Conservation (phyloP, 1,284 basidiomycete genomes). For the Melampsora americana region DNA sequence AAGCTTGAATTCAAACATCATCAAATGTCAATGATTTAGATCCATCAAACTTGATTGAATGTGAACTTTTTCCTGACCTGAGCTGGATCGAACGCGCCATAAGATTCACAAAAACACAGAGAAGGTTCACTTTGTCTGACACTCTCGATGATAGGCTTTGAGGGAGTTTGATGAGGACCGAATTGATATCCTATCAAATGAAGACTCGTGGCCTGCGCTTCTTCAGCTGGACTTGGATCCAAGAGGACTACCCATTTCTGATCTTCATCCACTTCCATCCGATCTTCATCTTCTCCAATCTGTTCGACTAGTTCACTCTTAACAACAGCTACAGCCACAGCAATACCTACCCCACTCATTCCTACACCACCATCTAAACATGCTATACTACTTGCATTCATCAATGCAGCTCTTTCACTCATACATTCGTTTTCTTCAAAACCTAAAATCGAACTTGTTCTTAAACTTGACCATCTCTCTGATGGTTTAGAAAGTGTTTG, state of each 20-base stretch:
- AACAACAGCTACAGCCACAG: conserved; percentile 49
- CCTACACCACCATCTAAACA: conserved; percentile 51
- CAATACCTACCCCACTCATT: conserved; percentile 50
- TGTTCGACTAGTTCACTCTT: too few relatives aligned
- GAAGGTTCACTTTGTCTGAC: too few relatives aligned
- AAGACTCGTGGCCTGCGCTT: conserved; percentile 16
- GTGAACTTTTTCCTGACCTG: background rate
- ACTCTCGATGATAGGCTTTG: too few relatives aligned
- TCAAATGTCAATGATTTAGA: too few relatives aligned
- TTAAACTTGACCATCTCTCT: conserved; percentile 54
- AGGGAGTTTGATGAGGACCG: background rate
- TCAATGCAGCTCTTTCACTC: conserved; percentile 50
- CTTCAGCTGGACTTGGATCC: conserved; percentile 31
- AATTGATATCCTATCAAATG: conserved; percentile 29
- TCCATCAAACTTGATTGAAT: background rate
- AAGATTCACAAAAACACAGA: conserved; percentile 25
- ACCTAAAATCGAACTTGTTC: background rate
- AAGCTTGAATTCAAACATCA: too few relatives aligned
- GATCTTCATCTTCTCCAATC: conserved; percentile 6
- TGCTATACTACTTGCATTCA: conserved; percentile 52
- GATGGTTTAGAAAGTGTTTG: conserved; percentile 60
- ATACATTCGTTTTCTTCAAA: conserved; percentile 28
- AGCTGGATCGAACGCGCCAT: conserved; percentile 15
- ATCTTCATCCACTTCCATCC: background rate
- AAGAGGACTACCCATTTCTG: background rate